Percentiles rank a stretch among this genome's conserved stretches.
These are phyloP conservation scores for Raddia distichophylla DNA, from an alignment of 176 grass and related monocot genomes.

Conservation along the genomic window DNA sequence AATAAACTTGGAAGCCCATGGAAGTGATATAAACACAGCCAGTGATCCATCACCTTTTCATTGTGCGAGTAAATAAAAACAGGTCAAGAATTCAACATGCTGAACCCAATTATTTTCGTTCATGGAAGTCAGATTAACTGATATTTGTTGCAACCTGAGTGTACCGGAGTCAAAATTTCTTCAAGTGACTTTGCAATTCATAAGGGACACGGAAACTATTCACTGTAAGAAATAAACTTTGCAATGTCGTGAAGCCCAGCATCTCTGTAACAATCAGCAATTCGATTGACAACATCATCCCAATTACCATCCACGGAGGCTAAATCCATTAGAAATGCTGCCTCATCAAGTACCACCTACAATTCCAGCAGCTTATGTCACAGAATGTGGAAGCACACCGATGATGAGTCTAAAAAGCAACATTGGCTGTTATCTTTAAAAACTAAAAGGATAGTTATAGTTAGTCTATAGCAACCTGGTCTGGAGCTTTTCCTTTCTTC, in stretches of 20 bases:
- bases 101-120: not conserved
- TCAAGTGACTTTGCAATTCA: not conserved
- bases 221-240: conserved; percentile 71
- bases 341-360: conserved; percentile 88
- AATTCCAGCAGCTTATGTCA: not conserved
- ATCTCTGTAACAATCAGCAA: conserved; percentile 78
- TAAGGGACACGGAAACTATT: conserved; percentile 43
- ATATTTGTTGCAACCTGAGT: not conserved
- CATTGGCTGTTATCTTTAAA: not conserved
- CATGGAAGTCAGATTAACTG: not conserved
- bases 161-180: conserved; percentile 9
- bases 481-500: conserved; percentile 93
- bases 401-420: not conserved
- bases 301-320: conserved; percentile 78
- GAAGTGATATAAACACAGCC: too few relatives aligned
- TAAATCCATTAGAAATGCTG: conserved; percentile 91
- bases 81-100: not conserved
- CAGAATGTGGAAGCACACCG: not conserved
- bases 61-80: not conserved
- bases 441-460: not conserved
- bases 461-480: conserved; percentile 54
- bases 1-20: not conserved
- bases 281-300: conserved; percentile 72
- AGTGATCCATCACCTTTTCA: not conserved
- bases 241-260: conserved; percentile 80